Conservation (phyloP, 805 yeast species). For the Henningerozyma blattae region DNA sequence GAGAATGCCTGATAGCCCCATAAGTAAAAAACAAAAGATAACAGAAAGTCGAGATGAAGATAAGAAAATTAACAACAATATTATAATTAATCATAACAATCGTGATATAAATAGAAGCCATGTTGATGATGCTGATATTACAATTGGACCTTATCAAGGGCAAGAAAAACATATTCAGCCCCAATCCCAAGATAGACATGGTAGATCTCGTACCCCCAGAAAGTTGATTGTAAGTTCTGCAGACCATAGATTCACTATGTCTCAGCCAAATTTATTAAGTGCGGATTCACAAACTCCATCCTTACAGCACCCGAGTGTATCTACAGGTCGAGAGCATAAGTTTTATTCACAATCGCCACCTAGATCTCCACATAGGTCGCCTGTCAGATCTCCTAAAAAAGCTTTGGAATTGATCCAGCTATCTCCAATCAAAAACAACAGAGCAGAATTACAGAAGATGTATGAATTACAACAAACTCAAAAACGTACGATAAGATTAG, state of each 20-base stretch:
- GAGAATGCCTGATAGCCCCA: constrained; percentile 5
- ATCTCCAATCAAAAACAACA: constrained; percentile 28
- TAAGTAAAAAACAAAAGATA: constrained; percentile 9
- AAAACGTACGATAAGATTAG: constrained; percentile 42
- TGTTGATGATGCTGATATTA: neutral
- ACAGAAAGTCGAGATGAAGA: neutral
- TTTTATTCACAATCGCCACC: constrained; percentile 21
- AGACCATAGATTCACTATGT: constrained; percentile 12
- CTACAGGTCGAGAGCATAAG: constrained; percentile 24
- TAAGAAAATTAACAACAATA: too few relatives aligned
- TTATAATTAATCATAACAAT: too few relatives aligned
- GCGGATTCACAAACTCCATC: constrained; percentile 17
- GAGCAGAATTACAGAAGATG: constrained; percentile 21
- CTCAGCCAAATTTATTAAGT: constrained; percentile 16
- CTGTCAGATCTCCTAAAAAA: constrained; percentile 26
- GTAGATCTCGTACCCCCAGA: constrained; percentile 13
- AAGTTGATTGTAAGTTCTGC: constrained; percentile 16
- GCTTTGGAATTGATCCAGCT: constrained; percentile 31
- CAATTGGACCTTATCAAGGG: neutral
- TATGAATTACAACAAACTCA: constrained; percentile 20
- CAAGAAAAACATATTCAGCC: neutral
- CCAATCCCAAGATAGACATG: neutral
- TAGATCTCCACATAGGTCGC: constrained; percentile 23
- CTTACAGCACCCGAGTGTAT: constrained; percentile 25
- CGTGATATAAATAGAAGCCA: neutral